A percentile compares a stretch with the other conserved stretches of the same genome.
Conservation (phyloP, 139 green algal species). For the Trebouxia sp. region DNA sequence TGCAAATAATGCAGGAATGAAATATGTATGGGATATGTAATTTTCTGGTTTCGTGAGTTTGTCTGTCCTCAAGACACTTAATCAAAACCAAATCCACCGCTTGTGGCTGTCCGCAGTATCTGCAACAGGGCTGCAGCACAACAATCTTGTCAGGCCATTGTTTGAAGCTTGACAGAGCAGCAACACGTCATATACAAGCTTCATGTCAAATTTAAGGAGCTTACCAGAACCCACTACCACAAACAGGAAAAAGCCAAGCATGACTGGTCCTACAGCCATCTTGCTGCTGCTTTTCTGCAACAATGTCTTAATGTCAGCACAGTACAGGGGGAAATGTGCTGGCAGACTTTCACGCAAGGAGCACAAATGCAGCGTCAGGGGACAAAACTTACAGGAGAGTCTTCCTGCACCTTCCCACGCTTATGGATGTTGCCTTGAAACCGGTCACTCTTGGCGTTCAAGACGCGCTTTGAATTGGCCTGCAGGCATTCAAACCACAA, state of each 20-base stretch:
- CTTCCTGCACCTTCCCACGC: slow-evolving; percentile 45
- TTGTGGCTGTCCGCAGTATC: slow-evolving; percentile 43
- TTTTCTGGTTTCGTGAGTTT: no score
- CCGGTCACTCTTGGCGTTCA: slow-evolving; percentile 60
- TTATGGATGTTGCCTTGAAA: slow-evolving; percentile 69
- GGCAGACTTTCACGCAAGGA: neutral
- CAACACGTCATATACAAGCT: neutral
- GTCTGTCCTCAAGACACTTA: no score
- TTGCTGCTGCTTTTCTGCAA: slow-evolving; percentile 36
- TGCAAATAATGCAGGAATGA: no score
- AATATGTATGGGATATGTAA: neutral
- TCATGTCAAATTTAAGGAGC: neutral
- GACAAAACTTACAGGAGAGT: neutral
- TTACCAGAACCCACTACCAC: slow-evolving; percentile 74
- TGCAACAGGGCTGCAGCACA: slow-evolving; percentile 40
- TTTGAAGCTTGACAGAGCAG: neutral
- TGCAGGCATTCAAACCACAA: neutral
- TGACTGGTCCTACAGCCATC: slow-evolving; percentile 61
- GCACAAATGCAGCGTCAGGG: neutral
- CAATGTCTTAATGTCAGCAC: neutral
- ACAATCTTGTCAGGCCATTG: neutral
- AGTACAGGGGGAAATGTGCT: neutral
- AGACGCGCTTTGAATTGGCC: slow-evolving; percentile 66
- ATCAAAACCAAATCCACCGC: no score
- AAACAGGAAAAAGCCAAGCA: slow-evolving; percentile 85